Conservation (phyloP, 1,284 basidiomycete genomes). For the Papiliotrema nemorosa region DNA sequence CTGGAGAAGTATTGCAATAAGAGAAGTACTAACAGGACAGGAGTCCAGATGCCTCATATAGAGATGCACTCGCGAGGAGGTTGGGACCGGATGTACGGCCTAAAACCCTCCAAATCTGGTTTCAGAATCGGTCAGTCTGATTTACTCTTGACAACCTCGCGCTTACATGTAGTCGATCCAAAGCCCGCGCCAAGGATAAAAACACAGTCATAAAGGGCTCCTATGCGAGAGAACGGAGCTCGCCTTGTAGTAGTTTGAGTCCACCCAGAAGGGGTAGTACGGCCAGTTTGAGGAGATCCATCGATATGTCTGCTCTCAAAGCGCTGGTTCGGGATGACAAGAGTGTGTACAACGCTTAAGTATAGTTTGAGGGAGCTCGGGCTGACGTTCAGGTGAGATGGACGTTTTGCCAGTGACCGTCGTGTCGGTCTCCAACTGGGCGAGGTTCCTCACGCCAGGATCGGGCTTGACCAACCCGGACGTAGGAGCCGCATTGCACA, state of each 20-base stretch:
- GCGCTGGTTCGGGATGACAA: conserved; percentile 10
- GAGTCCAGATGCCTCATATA: conserved; percentile 27
- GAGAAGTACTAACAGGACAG: no score
- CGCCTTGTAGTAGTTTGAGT: neutral
- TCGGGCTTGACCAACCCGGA: conserved; percentile 16
- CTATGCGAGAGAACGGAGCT: no score
- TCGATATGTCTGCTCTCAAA: conserved; percentile 10
- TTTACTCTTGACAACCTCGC: no score
- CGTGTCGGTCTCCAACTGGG: conserved; percentile 30
- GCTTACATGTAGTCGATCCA: no score
- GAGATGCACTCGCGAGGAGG: conserved; percentile 24
- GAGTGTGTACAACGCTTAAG: conserved; percentile 6
- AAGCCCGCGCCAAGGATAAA: conserved; percentile 33
- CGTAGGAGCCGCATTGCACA: conserved; percentile 18
- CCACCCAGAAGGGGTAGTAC: neutral
- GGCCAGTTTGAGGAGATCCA: neutral
- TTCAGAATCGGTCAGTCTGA: conserved; percentile 35
- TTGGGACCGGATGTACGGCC: conserved; percentile 25
- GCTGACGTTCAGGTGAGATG: conserved; percentile 16
- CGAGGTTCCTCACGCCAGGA: conserved; percentile 31
- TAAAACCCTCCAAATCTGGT: conserved; percentile 41
- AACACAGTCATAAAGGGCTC: conserved; percentile 14
- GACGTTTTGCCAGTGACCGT: conserved; percentile 25
- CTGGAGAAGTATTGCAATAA: no score
- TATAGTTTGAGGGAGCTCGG: no score